Base-by-base conservation (phyloP, 2,329 filamentous ascomycete genomes). In the Ascochyta clinopodiicola region DNA sequence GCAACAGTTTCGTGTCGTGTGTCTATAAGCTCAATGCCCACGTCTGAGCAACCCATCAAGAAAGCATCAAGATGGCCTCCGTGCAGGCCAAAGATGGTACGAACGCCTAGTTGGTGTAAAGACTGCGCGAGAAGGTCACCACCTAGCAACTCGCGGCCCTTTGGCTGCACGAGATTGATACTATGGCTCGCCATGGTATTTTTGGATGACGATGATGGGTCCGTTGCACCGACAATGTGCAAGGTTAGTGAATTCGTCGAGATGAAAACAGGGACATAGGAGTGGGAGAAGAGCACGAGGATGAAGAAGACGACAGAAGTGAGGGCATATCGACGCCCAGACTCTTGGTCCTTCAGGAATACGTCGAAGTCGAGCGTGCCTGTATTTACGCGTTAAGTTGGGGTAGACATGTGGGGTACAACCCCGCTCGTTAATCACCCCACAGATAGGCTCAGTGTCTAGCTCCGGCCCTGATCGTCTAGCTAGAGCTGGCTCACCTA, bases 11-110 rank as follows among this genome's bases (percentile, higher is more conserved):
- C 79, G 59, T 82, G 80, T 37, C 79, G 64, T 0, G 77, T 80
- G 56, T 82, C 78, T 22, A 81, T 68, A 2, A 81, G 69, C 6
- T 69, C 70, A 42, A 81, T 81, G 12, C 74, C 78, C 13, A 68
- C 56, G 21, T 73, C 67, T 4, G 72, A 69, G 49, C 76, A 78
- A 6, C 78, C 80, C 63, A 80, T 73, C 2, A 82, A 66, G 55
- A 82, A 81, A 13, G 79, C 78, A 66, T 82, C 79, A 1, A 81
- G 70, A 59, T 81, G 79, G 8, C 80, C 79, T 2, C 79, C 80
- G 57, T 81, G 80, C 10, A 81, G 64, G 19, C 79, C 79, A 52
- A 82, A 82, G 1, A 77, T 75, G 17, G 80, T 77, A 17, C 75
- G 69, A 2, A 78, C 75, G 7, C 78, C 79, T 0, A 80, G 64